Percentiles rank a stretch among this genome's conserved stretches.
These are phyloP conservation scores for Trichocladium antarcticum DNA, from an alignment of 495 filamentous ascomycete genomes.

Conservation along the genomic window DNA sequence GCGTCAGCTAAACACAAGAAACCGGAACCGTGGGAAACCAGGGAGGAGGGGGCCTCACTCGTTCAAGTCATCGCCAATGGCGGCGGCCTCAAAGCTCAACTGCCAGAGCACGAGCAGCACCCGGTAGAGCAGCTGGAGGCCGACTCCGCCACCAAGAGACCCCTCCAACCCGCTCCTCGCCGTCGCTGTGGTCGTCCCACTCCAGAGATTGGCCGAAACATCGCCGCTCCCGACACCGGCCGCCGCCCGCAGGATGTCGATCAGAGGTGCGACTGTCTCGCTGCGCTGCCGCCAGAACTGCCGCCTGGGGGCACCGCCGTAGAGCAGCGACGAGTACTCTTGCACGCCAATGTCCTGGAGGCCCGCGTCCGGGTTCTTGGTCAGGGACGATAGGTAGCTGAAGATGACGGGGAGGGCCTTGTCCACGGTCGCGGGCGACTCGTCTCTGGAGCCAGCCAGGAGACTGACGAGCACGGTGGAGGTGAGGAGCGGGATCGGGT, in stretches of 20 bases:
- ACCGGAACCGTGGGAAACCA: background rate
- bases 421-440: slow-evolving; percentile 47
- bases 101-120: slow-evolving; percentile 91
- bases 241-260: slow-evolving; percentile 72
- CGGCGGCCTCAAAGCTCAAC: slow-evolving; percentile 76
- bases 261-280: slow-evolving; percentile 69
- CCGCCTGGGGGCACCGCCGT: slow-evolving; percentile 59
- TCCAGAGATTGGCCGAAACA: slow-evolving; percentile 55
- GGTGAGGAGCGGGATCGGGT: slow-evolving; percentile 77
- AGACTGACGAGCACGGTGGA: slow-evolving; percentile 78
- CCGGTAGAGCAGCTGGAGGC: slow-evolving; percentile 89
- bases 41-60: slow-evolving; percentile 44
- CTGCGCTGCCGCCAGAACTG: slow-evolving; percentile 81
- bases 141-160: slow-evolving; percentile 66
- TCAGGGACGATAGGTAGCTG: slow-evolving; percentile 69
- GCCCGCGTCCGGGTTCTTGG: slow-evolving; percentile 65
- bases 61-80: slow-evolving; percentile 78
- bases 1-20: background rate
- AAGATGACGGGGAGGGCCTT: slow-evolving; percentile 73
- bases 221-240: slow-evolving; percentile 56
- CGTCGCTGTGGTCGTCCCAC: slow-evolving; percentile 48
- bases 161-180: slow-evolving; percentile 47
- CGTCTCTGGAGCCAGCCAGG: slow-evolving; percentile 57
- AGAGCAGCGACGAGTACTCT: slow-evolving; percentile 77
- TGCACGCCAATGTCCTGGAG: slow-evolving; percentile 93